Percentiles rank a stretch among this genome's conserved stretches.
Evolutionary conservation across 495 filamentous ascomycete species (phyloP).

Genomic region (Durotheca rogersii): DNA sequence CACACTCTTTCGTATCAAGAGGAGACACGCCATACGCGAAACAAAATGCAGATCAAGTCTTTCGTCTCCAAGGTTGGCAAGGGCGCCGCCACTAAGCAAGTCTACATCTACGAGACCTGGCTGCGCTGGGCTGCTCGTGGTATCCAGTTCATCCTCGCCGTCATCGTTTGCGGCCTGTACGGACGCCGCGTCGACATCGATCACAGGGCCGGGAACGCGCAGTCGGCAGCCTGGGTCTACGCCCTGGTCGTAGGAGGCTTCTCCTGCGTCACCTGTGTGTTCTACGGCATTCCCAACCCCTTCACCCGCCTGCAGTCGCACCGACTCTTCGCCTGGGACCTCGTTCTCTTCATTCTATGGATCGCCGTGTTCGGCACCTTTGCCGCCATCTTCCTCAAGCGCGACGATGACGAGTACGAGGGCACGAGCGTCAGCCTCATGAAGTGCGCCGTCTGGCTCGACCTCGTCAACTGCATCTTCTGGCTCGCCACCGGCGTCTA

Average conservation of each 20-base stretch:
- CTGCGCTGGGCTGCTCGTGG: slow-evolving; percentile 33
- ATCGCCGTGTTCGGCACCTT: slow-evolving; percentile 68
- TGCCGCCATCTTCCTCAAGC: slow-evolving; percentile 65
- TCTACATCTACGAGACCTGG: slow-evolving; percentile 38
- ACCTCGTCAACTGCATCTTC: slow-evolving; percentile 62
- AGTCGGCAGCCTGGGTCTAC: slow-evolving; percentile 38
- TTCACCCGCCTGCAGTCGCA: slow-evolving; percentile 28
- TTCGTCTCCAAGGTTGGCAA: slow-evolving; percentile 32
- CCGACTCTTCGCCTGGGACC: slow-evolving; percentile 38
- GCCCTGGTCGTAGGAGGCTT: slow-evolving; percentile 33
- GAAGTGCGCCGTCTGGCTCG: slow-evolving; percentile 72
- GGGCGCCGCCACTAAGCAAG: slow-evolving; percentile 34
- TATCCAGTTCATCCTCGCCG: slow-evolving; percentile 39
- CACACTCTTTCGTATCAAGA: neutral
- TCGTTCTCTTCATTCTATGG: slow-evolving; percentile 55
- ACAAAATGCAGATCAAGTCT: slow-evolving; percentile 30
- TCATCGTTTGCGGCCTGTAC: slow-evolving; percentile 38
- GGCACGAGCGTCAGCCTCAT: slow-evolving; percentile 56
- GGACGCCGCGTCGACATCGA: slow-evolving; percentile 35
- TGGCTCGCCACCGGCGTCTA: slow-evolving; percentile 56
- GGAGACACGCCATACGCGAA: neutral
- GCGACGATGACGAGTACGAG: slow-evolving; percentile 47
- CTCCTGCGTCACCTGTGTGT: slow-evolving; percentile 36
- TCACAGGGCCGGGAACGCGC: slow-evolving; percentile 16
- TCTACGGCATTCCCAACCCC: slow-evolving; percentile 35